A percentile compares a stretch with the other conserved stretches of the same genome.
These are phyloP conservation scores for Lentinula guzmanii DNA, from an alignment of 768 basidiomycete species.

Conservation along the genomic window DNA sequence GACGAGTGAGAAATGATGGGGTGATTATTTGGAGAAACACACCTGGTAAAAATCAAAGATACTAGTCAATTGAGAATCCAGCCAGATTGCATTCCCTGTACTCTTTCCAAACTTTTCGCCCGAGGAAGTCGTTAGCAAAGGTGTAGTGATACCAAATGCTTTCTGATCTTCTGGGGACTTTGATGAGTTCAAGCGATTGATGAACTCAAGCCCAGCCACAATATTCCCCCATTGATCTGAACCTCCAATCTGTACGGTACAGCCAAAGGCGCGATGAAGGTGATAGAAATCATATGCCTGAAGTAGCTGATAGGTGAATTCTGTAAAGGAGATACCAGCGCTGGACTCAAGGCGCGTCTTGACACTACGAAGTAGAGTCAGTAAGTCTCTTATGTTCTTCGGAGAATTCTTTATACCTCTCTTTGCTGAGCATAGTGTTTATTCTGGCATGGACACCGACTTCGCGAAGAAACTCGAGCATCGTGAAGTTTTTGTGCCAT, in stretches of 20 bases:
- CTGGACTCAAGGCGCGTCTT: conserved; percentile 72
- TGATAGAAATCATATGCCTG: conserved; percentile 94
- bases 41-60: conserved; percentile 96
- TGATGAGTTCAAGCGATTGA: conserved; percentile 45
- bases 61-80: conserved; percentile 73
- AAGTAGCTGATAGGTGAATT: conserved; percentile 95
- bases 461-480: conserved; percentile 80
- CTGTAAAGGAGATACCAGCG: conserved; percentile 94
- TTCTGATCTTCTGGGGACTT: conserved; percentile 20
- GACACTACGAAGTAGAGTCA: conserved; percentile 45
- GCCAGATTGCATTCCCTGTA: conserved; percentile 92
- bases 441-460: conserved; percentile 80
- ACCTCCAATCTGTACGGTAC: conserved; percentile 88
- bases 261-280: conserved; percentile 57
- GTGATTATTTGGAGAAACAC: conserved; percentile 8
- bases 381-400: background rate
- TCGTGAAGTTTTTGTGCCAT: conserved; percentile 69
- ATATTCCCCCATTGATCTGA: conserved; percentile 99
- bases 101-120: conserved; percentile 99
- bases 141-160: conserved; percentile 86
- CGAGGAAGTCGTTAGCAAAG: conserved; percentile 81
- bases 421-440: conserved; percentile 84
- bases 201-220: conserved; percentile 86
- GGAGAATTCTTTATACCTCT: conserved; percentile 53
- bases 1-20: background rate